These are phyloP conservation scores for Penicillium sp. DNA, from an alignment of 2,329 filamentous ascomycete genomes.

Conservation along the genomic window DNA sequence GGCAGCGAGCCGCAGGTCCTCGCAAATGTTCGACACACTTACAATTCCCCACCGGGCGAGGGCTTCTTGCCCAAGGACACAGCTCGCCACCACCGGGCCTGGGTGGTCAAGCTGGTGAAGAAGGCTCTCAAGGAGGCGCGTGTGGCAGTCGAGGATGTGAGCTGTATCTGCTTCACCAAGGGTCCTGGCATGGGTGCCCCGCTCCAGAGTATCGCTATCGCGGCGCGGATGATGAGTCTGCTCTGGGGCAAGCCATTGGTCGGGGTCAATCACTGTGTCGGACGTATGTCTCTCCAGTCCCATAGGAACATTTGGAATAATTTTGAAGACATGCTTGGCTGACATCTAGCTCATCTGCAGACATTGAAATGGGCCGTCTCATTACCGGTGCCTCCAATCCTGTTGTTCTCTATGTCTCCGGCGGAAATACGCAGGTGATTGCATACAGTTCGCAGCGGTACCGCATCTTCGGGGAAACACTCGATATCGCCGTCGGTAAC, in stretches of 20 bases:
- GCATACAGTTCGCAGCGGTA: slow-evolving; percentile 93
- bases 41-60: slow-evolving; percentile 82
- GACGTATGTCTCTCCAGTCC: slow-evolving; percentile 52
- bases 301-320: background rate
- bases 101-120: slow-evolving; percentile 79
- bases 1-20: slow-evolving; percentile 65
- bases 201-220: slow-evolving; percentile 79
- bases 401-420: slow-evolving; percentile 91
- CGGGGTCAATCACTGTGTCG: slow-evolving; percentile 96
- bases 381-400: slow-evolving; percentile 90
- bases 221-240: slow-evolving; percentile 73
- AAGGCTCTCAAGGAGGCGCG: slow-evolving; percentile 70
- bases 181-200: slow-evolving; percentile 97
- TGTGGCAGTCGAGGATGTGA: slow-evolving; percentile 63
- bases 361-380: slow-evolving; percentile 96
- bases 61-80: slow-evolving; percentile 97
- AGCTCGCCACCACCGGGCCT: slow-evolving; percentile 81
- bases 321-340: background rate
- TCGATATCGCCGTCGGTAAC: slow-evolving; percentile 97
- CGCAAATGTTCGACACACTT: slow-evolving; percentile 92
- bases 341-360: slow-evolving; percentile 27
- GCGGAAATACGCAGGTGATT: slow-evolving; percentile 97
- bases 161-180: slow-evolving; percentile 93
- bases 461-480: slow-evolving; percentile 94
- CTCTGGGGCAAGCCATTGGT: slow-evolving; percentile 88